Evolutionary conservation across 768 basidiomycete genomes (phyloP).

Genomic region (Naganishia onofrii): DNA sequence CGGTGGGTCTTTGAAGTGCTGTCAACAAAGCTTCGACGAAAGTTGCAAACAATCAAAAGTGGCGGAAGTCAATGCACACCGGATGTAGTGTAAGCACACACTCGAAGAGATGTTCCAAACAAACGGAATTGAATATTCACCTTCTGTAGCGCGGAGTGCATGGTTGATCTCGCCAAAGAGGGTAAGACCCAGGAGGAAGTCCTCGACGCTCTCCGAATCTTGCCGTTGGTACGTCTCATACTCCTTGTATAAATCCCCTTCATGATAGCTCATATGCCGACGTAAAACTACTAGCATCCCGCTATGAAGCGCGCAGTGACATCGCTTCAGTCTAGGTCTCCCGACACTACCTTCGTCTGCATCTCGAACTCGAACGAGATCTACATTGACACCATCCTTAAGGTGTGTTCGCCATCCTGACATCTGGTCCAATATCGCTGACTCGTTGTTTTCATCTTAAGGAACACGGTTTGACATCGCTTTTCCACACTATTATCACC

Average conservation of each 20-base stretch:
- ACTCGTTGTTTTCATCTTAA: conserved; percentile 43
- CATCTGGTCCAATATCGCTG: neutral
- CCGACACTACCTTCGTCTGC: conserved; percentile 75
- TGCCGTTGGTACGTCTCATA: conserved; percentile 72
- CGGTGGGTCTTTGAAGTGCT: conserved; percentile 76
- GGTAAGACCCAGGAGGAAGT: conserved; percentile 73
- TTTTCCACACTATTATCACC: conserved; percentile 81
- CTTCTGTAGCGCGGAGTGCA: conserved; percentile 59
- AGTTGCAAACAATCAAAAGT: conserved; percentile 68
- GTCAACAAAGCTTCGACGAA: conserved; percentile 75
- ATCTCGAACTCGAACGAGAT: conserved; percentile 91
- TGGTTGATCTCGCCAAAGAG: conserved; percentile 68
- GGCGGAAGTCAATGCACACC: conserved; percentile 71
- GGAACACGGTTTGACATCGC: conserved; percentile 68
- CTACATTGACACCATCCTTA: conserved; percentile 84
- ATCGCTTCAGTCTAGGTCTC: conserved; percentile 65
- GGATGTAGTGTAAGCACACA: conserved; percentile 74
- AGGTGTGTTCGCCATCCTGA: conserved; percentile 56
- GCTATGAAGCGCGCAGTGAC: conserved; percentile 91
- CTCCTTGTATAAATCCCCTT: neutral
- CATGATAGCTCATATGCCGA: neutral
- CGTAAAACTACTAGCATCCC: conserved; percentile 67
- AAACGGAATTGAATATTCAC: neutral
- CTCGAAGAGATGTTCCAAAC: neutral
- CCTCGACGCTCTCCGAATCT: conserved; percentile 68